These are phyloP conservation scores for Geotrichum europaeum DNA, from an alignment of 1,139 yeast species.

Conservation along the genomic window DNA sequence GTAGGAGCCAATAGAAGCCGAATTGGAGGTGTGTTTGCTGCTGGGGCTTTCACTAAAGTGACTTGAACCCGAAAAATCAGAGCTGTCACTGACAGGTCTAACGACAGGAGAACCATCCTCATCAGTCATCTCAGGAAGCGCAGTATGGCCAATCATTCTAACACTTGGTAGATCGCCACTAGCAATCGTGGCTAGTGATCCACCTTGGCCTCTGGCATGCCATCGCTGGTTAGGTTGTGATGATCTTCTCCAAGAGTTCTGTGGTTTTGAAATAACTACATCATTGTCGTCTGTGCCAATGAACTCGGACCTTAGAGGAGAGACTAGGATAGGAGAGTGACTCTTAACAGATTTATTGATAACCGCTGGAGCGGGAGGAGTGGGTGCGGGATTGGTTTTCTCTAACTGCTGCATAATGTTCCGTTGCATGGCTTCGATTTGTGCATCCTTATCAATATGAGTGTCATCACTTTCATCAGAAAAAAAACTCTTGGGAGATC, in stretches of 20 bases:
- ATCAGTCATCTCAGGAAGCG: background rate
- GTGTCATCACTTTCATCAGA: slow-evolving; percentile 16
- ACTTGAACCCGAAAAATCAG: slow-evolving; percentile 4
- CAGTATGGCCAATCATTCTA: slow-evolving; percentile 47
- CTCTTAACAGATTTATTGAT: background rate
- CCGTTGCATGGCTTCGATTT: background rate
- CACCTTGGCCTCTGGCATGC: slow-evolving; percentile 55
- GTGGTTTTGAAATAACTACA: slow-evolving; percentile 25
- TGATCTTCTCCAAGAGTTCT: slow-evolving; percentile 72
- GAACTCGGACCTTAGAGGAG: background rate
- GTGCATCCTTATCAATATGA: slow-evolving; percentile 3
- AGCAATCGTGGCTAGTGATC: slow-evolving; percentile 77
- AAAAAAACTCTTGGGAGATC: slow-evolving; percentile 10
- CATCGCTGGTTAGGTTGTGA: slow-evolving; percentile 37
- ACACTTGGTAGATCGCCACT: slow-evolving; percentile 81
- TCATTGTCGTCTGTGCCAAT: background rate
- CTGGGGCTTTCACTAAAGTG: background rate
- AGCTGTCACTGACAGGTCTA: slow-evolving; percentile 8
- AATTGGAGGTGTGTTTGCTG: slow-evolving; percentile 7
- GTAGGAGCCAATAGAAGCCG: slow-evolving; percentile 16
- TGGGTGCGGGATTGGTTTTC: background rate
- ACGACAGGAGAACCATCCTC: slow-evolving; percentile 14
- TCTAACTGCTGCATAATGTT: background rate
- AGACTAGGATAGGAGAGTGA: slow-evolving; percentile 11
- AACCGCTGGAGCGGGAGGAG: background rate